Base-by-base conservation (phyloP, 2,329 filamentous ascomycete species). In the Xylaria digitata region DNA sequence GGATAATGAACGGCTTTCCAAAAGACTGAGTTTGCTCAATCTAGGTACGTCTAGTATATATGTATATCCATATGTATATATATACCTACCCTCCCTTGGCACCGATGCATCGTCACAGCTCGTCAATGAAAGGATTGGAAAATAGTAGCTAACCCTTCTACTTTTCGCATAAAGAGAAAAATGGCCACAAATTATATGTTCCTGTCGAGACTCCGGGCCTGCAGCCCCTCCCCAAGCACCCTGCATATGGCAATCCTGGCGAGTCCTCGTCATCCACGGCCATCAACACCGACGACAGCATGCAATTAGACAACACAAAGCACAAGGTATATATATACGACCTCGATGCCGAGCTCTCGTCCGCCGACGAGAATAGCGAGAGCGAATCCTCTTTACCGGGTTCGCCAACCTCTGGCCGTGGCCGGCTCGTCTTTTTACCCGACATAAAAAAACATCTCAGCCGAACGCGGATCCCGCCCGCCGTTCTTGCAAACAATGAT, bases 261-360 rank as follows among this genome's bases (percentile, higher is more conserved):
- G 53, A 63, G 55, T 70, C 53, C 56, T 60, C 67, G 66, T 56
- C 62, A 42, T 49, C 32, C 32, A 26, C 49, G 49, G 66, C 69
- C 57, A 70, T 68, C 59, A 59, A 71, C 54, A 75, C 76, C 21
- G 82, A 87, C 69, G 82, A 87, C 70, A 76, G 79, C 63, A 97
- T 98, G 95, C 86, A 91, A 64, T 78, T 98, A 67, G 94, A 98
- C 80, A 90, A 97, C 80, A 90, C 92, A 37, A 92, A 92, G 74
- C 86, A 97, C 81, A 92, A 91, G 76, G 89, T 97, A 67, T 97
- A 96, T 84, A 94, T 99, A 73, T 90, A 94, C 82, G 90, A 96
- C 79, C 84, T 99, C 9, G 94, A 97, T 76, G 91, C 91, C 73
- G 95, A 98, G 80, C 86, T 98, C 37, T 90, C 90, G 15, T 82